A percentile compares a stretch with the other conserved stretches of the same genome.
Evolutionary conservation across 1,284 basidiomycete genomes (phyloP).

Genomic region (Ganoderma meredithae): DNA sequence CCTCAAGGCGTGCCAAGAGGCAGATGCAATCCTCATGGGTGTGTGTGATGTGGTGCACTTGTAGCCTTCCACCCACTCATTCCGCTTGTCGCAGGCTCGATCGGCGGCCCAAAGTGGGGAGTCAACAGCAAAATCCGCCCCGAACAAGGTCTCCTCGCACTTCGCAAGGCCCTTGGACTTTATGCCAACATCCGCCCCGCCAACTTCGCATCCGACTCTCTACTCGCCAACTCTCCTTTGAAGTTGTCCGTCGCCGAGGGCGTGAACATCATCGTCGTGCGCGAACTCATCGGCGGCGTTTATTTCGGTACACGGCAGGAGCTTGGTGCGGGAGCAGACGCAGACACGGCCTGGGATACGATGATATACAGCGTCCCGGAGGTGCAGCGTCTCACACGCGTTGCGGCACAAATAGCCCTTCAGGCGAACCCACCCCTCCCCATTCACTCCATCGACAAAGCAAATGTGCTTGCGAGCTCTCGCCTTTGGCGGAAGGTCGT

Average conservation of each 20-base stretch:
- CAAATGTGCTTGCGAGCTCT: conserved; percentile 96
- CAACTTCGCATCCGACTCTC: conserved; percentile 91
- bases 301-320: conserved; percentile 98
- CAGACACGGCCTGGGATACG: conserved; percentile 84
- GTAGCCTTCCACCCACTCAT: conserved; percentile 14
- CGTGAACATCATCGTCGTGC: conserved; percentile 92
- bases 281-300: conserved; percentile 92
- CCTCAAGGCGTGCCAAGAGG: conserved; percentile 85
- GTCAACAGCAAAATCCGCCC: conserved; percentile 90
- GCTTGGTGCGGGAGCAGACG: conserved; percentile 67
- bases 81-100: conserved; percentile 68
- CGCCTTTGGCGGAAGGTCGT: conserved; percentile 95
- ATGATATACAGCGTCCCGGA: conserved; percentile 94
- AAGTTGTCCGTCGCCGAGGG: conserved; percentile 88
- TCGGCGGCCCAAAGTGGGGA: conserved; percentile 99
- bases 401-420: conserved; percentile 93
- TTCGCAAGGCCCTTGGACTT: conserved; percentile 93
- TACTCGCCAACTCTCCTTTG: conserved; percentile 93
- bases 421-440: conserved; percentile 85
- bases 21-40: conserved; percentile 95
- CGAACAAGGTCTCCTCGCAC: conserved; percentile 91
- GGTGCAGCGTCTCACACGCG: conserved; percentile 94
- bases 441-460: conserved; percentile 97
- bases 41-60: conserved; percentile 30
- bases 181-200: conserved; percentile 99